Evolutionary conservation across 2,329 filamentous ascomycete genomes (phyloP).

Genomic region (Sporothrix sp.): DNA sequence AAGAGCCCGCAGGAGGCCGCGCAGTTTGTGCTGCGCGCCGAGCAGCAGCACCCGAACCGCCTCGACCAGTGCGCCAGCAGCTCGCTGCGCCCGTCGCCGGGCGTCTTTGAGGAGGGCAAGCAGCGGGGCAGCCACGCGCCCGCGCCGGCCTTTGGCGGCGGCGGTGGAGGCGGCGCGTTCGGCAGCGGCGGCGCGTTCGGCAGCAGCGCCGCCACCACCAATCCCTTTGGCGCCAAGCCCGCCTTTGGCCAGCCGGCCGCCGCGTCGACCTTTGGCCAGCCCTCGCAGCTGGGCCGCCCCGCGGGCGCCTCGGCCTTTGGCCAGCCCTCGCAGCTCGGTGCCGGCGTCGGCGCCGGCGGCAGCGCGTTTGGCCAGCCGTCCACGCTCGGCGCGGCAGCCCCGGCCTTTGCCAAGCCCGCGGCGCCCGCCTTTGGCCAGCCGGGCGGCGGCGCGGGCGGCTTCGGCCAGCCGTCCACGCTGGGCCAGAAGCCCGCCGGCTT

Average conservation of each 20-base stretch:
- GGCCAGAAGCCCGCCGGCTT: slow-evolving; percentile 21
- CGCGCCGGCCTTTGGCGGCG: neutral
- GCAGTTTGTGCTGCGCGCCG: slow-evolving; percentile 55
- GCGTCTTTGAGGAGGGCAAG: slow-evolving; percentile 35
- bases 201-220: neutral
- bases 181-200: neutral
- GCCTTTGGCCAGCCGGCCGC: slow-evolving; percentile 25
- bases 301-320: slow-evolving; percentile 25
- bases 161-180: slow-evolving; percentile 11
- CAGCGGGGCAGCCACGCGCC: slow-evolving; percentile 12
- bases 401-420: neutral
- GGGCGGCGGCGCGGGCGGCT: slow-evolving; percentile 21
- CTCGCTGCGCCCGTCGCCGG: slow-evolving; percentile 32
- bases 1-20: slow-evolving; percentile 63
- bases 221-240: slow-evolving; percentile 15
- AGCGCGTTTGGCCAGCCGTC: slow-evolving; percentile 31
- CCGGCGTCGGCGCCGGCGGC: slow-evolving; percentile 8
- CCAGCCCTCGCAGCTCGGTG: slow-evolving; percentile 21
- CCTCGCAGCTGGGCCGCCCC: slow-evolving; percentile 24
- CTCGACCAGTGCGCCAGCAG: slow-evolving; percentile 49
- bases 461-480: slow-evolving; percentile 29
- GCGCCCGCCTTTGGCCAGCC: neutral
- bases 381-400: neutral
- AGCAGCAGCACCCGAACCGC: slow-evolving; percentile 66
- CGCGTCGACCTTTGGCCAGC: slow-evolving; percentile 31